Conservation (phyloP, 2,329 filamentous ascomycete species). For the Xylaria sp. region DNA sequence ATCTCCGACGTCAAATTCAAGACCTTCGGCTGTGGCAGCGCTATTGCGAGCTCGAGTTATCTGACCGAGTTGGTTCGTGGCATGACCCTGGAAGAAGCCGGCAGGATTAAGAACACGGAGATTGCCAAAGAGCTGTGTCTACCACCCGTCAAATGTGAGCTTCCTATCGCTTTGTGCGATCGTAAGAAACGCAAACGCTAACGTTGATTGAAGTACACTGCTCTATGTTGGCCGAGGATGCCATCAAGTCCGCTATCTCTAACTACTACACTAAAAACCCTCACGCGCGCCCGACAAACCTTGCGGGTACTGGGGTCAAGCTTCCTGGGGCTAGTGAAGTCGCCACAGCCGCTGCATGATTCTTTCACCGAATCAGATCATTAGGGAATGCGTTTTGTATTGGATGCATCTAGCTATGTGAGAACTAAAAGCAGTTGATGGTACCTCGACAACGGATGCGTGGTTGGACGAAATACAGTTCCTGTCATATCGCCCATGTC, state of each 20-base stretch:
- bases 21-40: conserved; percentile 83
- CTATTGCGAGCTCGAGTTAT: conserved; percentile 94
- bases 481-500: not conserved
- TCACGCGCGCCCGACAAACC: conserved; percentile 75
- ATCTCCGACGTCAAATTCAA: conserved; percentile 87
- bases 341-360: conserved; percentile 40
- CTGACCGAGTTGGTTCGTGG: conserved; percentile 93
- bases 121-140: conserved; percentile 93
- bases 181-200: conserved; percentile 52
- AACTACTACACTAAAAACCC: conserved; percentile 95
- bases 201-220: conserved; percentile 70
- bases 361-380: not conserved
- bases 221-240: conserved; percentile 91
- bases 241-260: conserved; percentile 89
- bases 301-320: conserved; percentile 77
- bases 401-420: conserved; percentile 1
- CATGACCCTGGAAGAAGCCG: conserved; percentile 95
- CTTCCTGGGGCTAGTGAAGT: conserved; percentile 67
- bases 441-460: not conserved
- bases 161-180: not conserved
- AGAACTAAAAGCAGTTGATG: conserved; percentile 13
- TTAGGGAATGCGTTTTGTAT: conserved; percentile 11
- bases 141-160: conserved; percentile 79
- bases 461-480: not conserved
- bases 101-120: conserved; percentile 93